Conservation (phyloP, 495 filamentous ascomycete genomes). For the Pyrenopolyporus hunteri region DNA sequence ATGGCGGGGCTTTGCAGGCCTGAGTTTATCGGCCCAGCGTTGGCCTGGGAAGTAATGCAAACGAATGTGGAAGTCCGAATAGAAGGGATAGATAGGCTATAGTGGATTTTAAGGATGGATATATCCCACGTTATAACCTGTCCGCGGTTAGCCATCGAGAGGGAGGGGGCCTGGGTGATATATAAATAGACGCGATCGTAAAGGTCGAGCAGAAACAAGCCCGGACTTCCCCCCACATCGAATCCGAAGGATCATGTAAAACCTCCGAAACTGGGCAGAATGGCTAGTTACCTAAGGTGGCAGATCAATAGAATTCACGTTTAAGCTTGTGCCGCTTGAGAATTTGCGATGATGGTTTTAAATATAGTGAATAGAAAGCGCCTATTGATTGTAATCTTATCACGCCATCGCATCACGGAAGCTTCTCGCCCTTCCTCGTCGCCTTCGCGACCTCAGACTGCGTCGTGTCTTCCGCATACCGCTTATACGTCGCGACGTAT, state of each 20-base stretch:
- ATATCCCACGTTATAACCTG: too few relatives aligned
- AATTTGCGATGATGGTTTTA: not conserved
- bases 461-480: slow-evolving; percentile 76
- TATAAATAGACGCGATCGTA: slow-evolving; percentile 13
- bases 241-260: not conserved
- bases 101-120: too few relatives aligned
- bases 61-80: too few relatives aligned
- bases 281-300: too few relatives aligned
- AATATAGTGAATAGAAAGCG: not conserved
- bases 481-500: slow-evolving; percentile 68
- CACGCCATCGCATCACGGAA: slow-evolving; percentile 54
- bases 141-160: too few relatives aligned
- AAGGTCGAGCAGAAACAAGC: not conserved
- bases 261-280: too few relatives aligned
- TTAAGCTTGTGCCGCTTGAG: not conserved
- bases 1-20: too few relatives aligned
- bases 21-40: too few relatives aligned
- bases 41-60: too few relatives aligned
- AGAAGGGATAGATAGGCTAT: too few relatives aligned
- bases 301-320: not conserved
- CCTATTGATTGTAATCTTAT: not conserved
- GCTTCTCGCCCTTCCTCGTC: slow-evolving; percentile 63
- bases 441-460: slow-evolving; percentile 73
- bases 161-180: too few relatives aligned
- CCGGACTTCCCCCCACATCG: not conserved